Base-by-base conservation (phyloP, 2,329 filamentous ascomycete species). In the Claviceps lovelessii region DNA sequence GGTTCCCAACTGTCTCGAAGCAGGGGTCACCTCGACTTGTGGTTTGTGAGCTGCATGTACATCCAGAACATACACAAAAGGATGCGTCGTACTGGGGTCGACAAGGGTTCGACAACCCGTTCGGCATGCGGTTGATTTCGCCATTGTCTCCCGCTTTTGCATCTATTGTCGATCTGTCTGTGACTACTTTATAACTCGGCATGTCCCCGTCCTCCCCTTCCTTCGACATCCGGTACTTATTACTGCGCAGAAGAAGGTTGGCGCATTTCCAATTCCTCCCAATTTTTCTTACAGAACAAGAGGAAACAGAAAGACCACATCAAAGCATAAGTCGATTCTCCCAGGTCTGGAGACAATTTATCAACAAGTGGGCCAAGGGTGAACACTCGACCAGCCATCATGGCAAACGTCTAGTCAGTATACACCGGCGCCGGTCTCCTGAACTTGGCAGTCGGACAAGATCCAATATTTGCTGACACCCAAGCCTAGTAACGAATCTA, bases 321-420 rank as follows among this genome's bases (percentile, higher is more conserved):
- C 23, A 35, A 11, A 28, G 11, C 41, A 29, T 19, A n/a, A 17
- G 13, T 37, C 23, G 13, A 35, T 52, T 31, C 41, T 46, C 11
- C 19, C 29, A 19, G 45, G n/a, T 15, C 23, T 13, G 33, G 10
- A 15, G n/a, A 35, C 5, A 46, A 39, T 45, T 46, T 29, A 44
- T 10, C 15, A 13, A 39, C 35, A 42, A 52, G 35, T 15, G 41
- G 44, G 44, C 41, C 37, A 23, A 39, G 37, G n/a, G 47, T 35
- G 31, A 45, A 49, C 41, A 13, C 42, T 49, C 45, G 33, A 33
- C 37, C 17, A 46, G 45, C 57, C 60, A 53, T 45, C 39, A 64
- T 65, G 62, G 59, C 60, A 49, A 59, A 61, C 53, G 55, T 61
- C 31, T 51, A 57, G 61, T 64, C 37, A 49, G 59, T 58, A 28